Conservation (phyloP, 495 filamentous ascomycete species). For the Hyaloscypha variabilis region DNA sequence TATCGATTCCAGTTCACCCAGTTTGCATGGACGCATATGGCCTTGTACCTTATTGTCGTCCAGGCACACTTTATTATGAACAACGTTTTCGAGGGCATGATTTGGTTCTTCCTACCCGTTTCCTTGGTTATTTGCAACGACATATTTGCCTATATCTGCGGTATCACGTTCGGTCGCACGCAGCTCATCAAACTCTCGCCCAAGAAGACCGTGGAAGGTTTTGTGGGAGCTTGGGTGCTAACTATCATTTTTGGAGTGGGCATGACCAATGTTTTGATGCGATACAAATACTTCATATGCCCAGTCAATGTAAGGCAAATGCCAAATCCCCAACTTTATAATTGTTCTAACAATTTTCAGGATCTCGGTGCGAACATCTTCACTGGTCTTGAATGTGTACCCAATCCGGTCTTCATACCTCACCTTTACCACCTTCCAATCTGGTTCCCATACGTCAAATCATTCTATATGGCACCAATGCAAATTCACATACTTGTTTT, state of each 20-base stretch:
- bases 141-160: slow-evolving; percentile 97
- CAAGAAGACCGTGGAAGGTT: slow-evolving; percentile 99
- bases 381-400: slow-evolving; percentile 86
- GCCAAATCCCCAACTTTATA: not conserved
- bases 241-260: slow-evolving; percentile 83
- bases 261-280: slow-evolving; percentile 86
- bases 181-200: slow-evolving; percentile 97
- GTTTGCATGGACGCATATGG: slow-evolving; percentile 99
- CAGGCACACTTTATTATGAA: slow-evolving; percentile 99
- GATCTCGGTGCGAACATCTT: slow-evolving; percentile 92
- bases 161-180: slow-evolving; percentile 94
- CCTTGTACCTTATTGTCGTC: slow-evolving; percentile 94
- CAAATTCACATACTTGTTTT: slow-evolving; percentile 93
- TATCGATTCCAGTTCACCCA: slow-evolving; percentile 99
- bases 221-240: slow-evolving; percentile 95
- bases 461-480: slow-evolving; percentile 77
- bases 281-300: slow-evolving; percentile 97
- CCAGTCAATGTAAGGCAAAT: slow-evolving; percentile 72
- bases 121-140: slow-evolving; percentile 97
- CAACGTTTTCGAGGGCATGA: slow-evolving; percentile 99
- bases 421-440: slow-evolving; percentile 81
- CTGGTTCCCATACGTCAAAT: slow-evolving; percentile 60
- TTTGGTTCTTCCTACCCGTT: slow-evolving; percentile 99
- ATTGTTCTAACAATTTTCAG: slow-evolving; percentile 30
- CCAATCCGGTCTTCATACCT: slow-evolving; percentile 90